A percentile compares a stretch with the other conserved stretches of the same genome.
Evolutionary conservation across 495 filamentous ascomycete genomes (phyloP).

Genomic region (Bryoglossum gracile): DNA sequence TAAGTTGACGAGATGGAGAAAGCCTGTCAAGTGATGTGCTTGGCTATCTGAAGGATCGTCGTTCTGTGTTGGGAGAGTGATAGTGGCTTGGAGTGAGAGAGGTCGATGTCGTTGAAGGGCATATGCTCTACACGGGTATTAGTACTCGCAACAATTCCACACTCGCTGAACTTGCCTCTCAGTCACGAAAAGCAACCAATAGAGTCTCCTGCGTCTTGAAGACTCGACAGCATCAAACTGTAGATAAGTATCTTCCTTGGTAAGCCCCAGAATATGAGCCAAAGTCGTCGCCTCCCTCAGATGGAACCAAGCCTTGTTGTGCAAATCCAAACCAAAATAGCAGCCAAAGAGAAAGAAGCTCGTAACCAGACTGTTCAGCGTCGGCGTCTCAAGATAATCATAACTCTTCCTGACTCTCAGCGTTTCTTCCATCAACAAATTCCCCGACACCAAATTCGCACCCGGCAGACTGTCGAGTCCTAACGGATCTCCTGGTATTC

Average conservation of each 20-base stretch:
- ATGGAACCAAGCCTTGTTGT: constrained; percentile 68
- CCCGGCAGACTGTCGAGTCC: constrained; percentile 45
- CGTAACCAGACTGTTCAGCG: constrained; percentile 61
- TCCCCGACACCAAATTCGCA: constrained; percentile 46
- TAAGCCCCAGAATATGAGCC: constrained; percentile 49
- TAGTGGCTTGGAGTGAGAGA: constrained; percentile 43
- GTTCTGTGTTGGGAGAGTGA: constrained; percentile 58
- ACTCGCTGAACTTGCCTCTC: constrained; percentile 48
- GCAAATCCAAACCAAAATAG: constrained; percentile 63
- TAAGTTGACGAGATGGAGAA: constrained; percentile 57
- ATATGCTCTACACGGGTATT: constrained; percentile 42
- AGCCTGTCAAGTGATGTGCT: constrained; percentile 46
- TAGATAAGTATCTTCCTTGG: constrained; percentile 53
- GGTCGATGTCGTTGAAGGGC: constrained; percentile 72
- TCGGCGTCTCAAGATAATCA: constrained; percentile 64
- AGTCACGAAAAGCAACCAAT: constrained; percentile 64
- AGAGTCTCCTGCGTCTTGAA: constrained; percentile 51
- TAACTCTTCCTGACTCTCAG: constrained; percentile 66
- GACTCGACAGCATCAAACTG: constrained; percentile 47
- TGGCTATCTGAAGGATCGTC: constrained; percentile 54
- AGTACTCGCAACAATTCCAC: constrained; percentile 20
- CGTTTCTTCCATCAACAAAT: constrained; percentile 67
- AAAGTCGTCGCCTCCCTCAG: constrained; percentile 65
- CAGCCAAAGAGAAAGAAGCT: constrained; percentile 77
- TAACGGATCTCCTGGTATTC: constrained; percentile 46